Percentiles rank a stretch among this genome's conserved stretches.
These are phyloP conservation scores for Kitagawia praeruptora DNA, from an alignment of 129 eudicot genomes.

Conservation along the genomic window DNA sequence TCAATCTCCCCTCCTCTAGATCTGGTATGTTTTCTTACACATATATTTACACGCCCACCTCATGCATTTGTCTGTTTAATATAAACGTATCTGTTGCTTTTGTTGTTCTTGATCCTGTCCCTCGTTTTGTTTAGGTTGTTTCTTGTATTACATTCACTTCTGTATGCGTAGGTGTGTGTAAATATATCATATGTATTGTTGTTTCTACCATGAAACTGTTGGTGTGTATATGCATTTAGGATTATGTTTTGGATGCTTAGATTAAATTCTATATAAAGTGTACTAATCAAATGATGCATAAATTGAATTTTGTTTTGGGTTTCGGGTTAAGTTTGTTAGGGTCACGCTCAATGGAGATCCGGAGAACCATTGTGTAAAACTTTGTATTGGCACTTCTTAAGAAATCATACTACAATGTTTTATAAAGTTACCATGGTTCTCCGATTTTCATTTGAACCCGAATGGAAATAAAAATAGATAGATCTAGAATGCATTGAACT, in stretches of 20 bases:
- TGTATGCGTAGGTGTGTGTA: no score
- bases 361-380: neutral
- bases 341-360: neutral
- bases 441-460: no score
- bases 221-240: neutral
- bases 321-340: neutral
- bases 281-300: neutral
- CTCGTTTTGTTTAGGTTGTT: no score
- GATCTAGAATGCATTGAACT: neutral
- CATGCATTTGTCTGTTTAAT: neutral
- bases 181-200: no score
- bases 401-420: no score
- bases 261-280: neutral
- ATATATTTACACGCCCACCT: neutral
- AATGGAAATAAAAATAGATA: no score
- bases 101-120: no score
- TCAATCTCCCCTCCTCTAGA: neutral
- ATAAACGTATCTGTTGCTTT: neutral
- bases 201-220: no score
- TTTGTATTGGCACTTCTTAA: neutral
- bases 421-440: neutral
- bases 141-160: no score
- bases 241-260: neutral
- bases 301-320: neutral
- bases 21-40: neutral